Evolutionary conservation across 2,329 filamentous ascomycete species (phyloP).

Genomic region (Fusarium sp.): DNA sequence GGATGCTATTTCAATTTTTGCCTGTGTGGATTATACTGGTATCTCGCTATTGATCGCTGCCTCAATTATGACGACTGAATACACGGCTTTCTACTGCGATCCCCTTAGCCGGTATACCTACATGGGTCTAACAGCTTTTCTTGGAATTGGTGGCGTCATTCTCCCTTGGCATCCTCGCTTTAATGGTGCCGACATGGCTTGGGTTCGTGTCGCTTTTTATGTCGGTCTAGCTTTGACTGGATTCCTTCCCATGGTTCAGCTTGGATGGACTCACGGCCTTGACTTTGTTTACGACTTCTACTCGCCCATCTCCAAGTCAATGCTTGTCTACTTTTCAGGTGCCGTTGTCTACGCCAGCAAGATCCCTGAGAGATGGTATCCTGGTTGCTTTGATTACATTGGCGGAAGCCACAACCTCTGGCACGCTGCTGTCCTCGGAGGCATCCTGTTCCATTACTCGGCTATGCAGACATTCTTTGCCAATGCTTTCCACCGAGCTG

Average conservation of each 20-base stretch:
- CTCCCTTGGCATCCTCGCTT: slow-evolving; percentile 97
- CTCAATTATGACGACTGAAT: slow-evolving; percentile 97
- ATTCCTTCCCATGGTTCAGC: slow-evolving; percentile 87
- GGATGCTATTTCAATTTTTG: slow-evolving; percentile 90
- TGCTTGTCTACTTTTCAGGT: slow-evolving; percentile 86
- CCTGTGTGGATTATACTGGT: slow-evolving; percentile 97
- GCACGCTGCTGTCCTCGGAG: slow-evolving; percentile 93
- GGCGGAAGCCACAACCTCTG: slow-evolving; percentile 97
- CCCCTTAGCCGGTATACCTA: slow-evolving; percentile 87
- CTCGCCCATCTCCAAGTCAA: slow-evolving; percentile 83
- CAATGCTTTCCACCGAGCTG: slow-evolving; percentile 75
- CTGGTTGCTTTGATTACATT: slow-evolving; percentile 93
- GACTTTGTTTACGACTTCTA: slow-evolving; percentile 91
- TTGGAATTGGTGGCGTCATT: slow-evolving; percentile 88
- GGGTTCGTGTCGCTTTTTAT: slow-evolving; percentile 92
- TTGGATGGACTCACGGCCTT: slow-evolving; percentile 80
- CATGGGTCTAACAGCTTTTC: slow-evolving; percentile 80
- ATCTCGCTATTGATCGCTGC: slow-evolving; percentile 95
- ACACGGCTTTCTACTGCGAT: slow-evolving; percentile 98
- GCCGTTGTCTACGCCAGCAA: slow-evolving; percentile 91
- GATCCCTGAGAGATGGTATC: slow-evolving; percentile 91
- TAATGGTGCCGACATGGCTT: slow-evolving; percentile 92
- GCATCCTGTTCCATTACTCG: slow-evolving; percentile 95
- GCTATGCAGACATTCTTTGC: slow-evolving; percentile 97
- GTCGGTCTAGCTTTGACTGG: slow-evolving; percentile 87